Conservation (phyloP, 768 basidiomycete species). For the Russula olivacea region DNA sequence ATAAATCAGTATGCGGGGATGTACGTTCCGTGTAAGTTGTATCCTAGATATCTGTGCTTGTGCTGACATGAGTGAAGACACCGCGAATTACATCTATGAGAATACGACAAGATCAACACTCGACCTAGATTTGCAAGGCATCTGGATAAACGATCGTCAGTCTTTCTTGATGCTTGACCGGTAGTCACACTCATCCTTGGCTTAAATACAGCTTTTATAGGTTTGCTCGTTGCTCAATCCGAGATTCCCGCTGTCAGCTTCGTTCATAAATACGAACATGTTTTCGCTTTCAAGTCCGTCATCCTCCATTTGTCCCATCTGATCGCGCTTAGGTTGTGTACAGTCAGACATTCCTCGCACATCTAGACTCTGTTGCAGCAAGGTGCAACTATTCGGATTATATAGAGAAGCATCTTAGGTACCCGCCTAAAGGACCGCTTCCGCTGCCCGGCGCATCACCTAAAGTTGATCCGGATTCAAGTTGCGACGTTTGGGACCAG, state of each 20-base stretch:
- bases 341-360: slow-evolving; percentile 56
- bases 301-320: not conserved
- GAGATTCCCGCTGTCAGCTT: slow-evolving; percentile 70
- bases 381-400: slow-evolving; percentile 63
- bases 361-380: slow-evolving; percentile 48
- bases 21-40: slow-evolving; percentile 53
- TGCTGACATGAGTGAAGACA: slow-evolving; percentile 39
- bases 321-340: not conserved
- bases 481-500: slow-evolving; percentile 65
- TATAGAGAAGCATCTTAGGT: slow-evolving; percentile 54
- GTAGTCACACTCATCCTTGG: not conserved
- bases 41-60: slow-evolving; percentile 27
- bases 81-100: slow-evolving; percentile 67
- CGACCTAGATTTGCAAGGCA: slow-evolving; percentile 57
- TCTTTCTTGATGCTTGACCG: slow-evolving; percentile 2
- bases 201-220: slow-evolving; percentile 43
- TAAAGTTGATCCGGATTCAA: slow-evolving; percentile 38
- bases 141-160: slow-evolving; percentile 71
- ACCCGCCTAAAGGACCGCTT: slow-evolving; percentile 59
- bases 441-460: slow-evolving; percentile 61
- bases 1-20: slow-evolving; percentile 60
- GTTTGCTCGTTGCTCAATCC: slow-evolving; percentile 57
- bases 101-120: slow-evolving; percentile 40
- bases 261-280: slow-evolving; percentile 62
- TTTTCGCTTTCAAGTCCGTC: slow-evolving; percentile 68